Conservation (phyloP, 2,329 filamentous ascomycete genomes). For the Aspergillus neotritici region DNA sequence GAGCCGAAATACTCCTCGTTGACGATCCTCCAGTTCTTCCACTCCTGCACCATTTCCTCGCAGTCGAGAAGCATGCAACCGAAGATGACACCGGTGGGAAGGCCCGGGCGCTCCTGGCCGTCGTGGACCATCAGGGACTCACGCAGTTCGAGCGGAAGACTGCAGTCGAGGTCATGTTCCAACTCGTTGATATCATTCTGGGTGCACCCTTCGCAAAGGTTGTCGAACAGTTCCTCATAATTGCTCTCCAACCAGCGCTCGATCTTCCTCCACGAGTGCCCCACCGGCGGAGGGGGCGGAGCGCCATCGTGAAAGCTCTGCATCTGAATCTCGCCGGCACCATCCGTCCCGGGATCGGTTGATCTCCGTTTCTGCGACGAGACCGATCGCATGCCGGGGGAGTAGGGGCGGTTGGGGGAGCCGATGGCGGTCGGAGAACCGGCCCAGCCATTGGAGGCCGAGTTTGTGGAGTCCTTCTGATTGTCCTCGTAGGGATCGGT, state of each 20-base stretch:
- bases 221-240: slow-evolving; percentile 89
- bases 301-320: slow-evolving; percentile 89
- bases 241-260: slow-evolving; percentile 91
- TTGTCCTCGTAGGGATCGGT: slow-evolving; percentile 74
- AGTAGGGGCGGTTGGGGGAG: slow-evolving; percentile 68
- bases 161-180: slow-evolving; percentile 92
- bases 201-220: slow-evolving; percentile 86
- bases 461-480: slow-evolving; percentile 50
- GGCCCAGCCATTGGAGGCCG: slow-evolving; percentile 57
- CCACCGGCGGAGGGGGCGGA: slow-evolving; percentile 79
- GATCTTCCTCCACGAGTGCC: slow-evolving; percentile 90
- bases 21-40: slow-evolving; percentile 91
- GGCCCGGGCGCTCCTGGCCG: slow-evolving; percentile 90
- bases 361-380: slow-evolving; percentile 57
- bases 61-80: slow-evolving; percentile 94
- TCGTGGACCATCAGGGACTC: slow-evolving; percentile 89
- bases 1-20: slow-evolving; percentile 79
- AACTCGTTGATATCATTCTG: slow-evolving; percentile 94
- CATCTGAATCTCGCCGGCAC: slow-evolving; percentile 84
- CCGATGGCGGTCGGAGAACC: slow-evolving; percentile 51
- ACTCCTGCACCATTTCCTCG: slow-evolving; percentile 96
- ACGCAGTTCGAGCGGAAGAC: slow-evolving; percentile 84
- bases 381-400: slow-evolving; percentile 80
- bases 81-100: slow-evolving; percentile 88
- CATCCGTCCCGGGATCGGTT: slow-evolving; percentile 61